These are phyloP conservation scores for Candida glaebosa DNA, from an alignment of 805 yeast species.

Conservation along the genomic window DNA sequence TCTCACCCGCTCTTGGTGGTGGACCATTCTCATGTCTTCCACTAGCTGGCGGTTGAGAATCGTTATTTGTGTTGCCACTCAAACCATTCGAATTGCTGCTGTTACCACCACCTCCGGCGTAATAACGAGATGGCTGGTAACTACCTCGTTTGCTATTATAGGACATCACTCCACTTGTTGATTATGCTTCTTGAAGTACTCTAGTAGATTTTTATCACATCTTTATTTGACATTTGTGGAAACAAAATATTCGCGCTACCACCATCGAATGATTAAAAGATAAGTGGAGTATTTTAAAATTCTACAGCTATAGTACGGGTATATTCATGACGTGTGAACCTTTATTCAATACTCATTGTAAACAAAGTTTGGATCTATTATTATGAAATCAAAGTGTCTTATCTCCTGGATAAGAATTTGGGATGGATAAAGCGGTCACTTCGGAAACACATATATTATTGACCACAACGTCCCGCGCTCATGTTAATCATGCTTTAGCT, in stretches of 20 bases:
- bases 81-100: neutral
- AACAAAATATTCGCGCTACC: neutral
- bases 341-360: no score
- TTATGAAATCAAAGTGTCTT: neutral
- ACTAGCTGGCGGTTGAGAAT: neutral
- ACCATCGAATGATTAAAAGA: neutral
- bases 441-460: no score
- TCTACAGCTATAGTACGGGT: neutral
- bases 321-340: neutral
- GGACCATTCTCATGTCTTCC: neutral
- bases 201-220: neutral
- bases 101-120: neutral
- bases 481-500: no score
- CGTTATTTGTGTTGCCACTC: neutral
- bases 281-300: no score
- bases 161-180: neutral
- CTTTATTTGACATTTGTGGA: neutral
- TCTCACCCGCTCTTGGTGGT: neutral
- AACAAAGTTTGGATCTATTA: neutral
- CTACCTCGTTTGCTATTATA: constrained; percentile 3
- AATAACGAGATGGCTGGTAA: constrained; percentile 1
- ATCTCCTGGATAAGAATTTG: neutral
- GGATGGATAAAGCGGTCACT: neutral
- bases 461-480: no score
- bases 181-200: no score